Evolutionary conservation across 2,329 filamentous ascomycete species (phyloP).

Genomic region (Cladophialophora yegresii): DNA sequence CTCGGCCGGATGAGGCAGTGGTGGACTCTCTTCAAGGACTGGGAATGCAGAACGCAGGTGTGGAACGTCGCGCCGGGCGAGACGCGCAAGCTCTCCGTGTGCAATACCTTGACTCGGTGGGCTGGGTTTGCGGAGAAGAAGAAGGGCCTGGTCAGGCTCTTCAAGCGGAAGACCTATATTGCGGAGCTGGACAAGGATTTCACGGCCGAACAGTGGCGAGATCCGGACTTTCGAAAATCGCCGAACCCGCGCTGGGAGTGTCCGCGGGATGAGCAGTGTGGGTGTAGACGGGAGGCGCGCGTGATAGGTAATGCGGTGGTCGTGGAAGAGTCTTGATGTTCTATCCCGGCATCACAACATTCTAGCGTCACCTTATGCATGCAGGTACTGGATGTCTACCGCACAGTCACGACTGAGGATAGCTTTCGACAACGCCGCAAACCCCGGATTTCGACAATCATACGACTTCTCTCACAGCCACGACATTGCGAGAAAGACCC

Average conservation of each 20-base stretch:
- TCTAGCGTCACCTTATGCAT: too few relatives aligned
- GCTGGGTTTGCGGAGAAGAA: background rate
- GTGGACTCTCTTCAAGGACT: background rate
- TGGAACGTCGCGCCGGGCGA: background rate
- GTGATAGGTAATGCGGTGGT: background rate
- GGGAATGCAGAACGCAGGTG: background rate
- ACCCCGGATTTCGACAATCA: too few relatives aligned
- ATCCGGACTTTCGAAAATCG: background rate
- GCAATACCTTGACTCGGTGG: background rate
- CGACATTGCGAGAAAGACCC: too few relatives aligned
- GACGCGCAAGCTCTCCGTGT: background rate
- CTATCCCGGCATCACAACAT: too few relatives aligned
- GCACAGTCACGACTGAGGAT: too few relatives aligned
- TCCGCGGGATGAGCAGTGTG: background rate
- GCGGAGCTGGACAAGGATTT: background rate
- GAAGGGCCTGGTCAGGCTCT: background rate
- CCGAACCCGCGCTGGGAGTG: background rate
- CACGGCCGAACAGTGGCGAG: background rate
- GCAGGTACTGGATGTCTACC: too few relatives aligned
- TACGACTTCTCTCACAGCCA: too few relatives aligned
- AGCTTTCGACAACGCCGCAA: too few relatives aligned
- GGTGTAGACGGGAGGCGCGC: background rate
- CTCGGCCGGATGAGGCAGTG: background rate
- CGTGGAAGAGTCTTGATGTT: too few relatives aligned
- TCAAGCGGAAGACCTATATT: background rate